These are phyloP conservation scores for Aspergillus neotritici DNA, from an alignment of 2,329 filamentous ascomycete species.

Conservation along the genomic window DNA sequence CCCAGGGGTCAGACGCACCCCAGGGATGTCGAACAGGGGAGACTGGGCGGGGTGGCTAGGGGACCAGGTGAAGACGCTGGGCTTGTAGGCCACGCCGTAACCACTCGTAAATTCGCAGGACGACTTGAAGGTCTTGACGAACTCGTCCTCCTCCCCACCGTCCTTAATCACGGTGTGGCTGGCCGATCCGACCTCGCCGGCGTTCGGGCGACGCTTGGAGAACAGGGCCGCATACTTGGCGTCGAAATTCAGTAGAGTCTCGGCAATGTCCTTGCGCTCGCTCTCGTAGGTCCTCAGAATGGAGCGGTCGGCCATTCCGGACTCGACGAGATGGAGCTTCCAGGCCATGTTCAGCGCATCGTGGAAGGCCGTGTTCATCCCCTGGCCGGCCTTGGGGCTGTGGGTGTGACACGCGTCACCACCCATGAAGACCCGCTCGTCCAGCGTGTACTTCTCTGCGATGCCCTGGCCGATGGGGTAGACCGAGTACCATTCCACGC, in stretches of 20 bases:
- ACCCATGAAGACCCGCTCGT: slow-evolving; percentile 62
- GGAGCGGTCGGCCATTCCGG: slow-evolving; percentile 68
- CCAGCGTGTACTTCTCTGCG: slow-evolving; percentile 58
- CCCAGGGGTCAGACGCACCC: slow-evolving; percentile 64
- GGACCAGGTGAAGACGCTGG: slow-evolving; percentile 82
- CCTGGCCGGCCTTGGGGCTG: slow-evolving; percentile 59
- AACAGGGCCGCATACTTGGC: slow-evolving; percentile 86
- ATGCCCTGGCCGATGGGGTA: slow-evolving; percentile 63
- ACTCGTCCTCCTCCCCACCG: slow-evolving; percentile 55
- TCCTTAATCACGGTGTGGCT: slow-evolving; percentile 34
- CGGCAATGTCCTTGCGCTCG: slow-evolving; percentile 78
- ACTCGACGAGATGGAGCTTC: slow-evolving; percentile 91
- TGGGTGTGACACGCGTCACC: slow-evolving; percentile 62
- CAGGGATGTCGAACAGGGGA: slow-evolving; percentile 60
- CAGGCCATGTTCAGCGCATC: slow-evolving; percentile 82
- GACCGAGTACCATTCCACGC: slow-evolving; percentile 61
- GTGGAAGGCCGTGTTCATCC: slow-evolving; percentile 57
- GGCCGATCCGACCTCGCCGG: slow-evolving; percentile 66
- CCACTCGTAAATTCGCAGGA: slow-evolving; percentile 88
- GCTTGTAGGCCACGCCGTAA: slow-evolving; percentile 79
- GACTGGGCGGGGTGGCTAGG: slow-evolving; percentile 65
- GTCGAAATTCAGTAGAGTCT: slow-evolving; percentile 80
- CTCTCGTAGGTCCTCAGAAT: slow-evolving; percentile 79
- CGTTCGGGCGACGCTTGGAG: slow-evolving; percentile 68
- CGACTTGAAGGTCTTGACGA: slow-evolving; percentile 85